phyloP scores from a whole-genome alignment of 768 basidiomycete genomes.

The Heimioporus sp. region DNA sequence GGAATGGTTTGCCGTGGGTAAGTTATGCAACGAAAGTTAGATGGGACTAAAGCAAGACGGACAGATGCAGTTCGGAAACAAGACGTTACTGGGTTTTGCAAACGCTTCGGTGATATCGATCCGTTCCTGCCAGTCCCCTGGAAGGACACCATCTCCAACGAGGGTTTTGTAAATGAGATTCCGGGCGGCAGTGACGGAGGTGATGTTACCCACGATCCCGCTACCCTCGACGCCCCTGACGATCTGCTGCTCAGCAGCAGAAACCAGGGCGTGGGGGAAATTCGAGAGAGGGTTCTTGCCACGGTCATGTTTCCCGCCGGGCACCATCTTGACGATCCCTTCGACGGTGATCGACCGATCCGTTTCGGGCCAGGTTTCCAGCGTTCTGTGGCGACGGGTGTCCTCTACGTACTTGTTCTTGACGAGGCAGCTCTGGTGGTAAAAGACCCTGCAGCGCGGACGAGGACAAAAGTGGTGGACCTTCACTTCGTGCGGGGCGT shows the following conservation, averaged over 20 bases:
- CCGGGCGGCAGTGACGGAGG: constrained; percentile 45
- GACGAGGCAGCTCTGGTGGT: constrained; percentile 48
- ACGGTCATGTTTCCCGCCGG: not conserved
- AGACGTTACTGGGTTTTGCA: constrained; percentile 9
- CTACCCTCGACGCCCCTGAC: constrained; percentile 42
- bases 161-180: constrained; percentile 43
- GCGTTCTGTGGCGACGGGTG: constrained; percentile 22
- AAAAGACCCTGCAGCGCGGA: constrained; percentile 44
- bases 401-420: constrained; percentile 24
- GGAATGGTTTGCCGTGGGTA: not conserved
- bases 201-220: constrained; percentile 52
- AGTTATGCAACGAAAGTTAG: constrained; percentile 18
- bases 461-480: constrained; percentile 61
- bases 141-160: constrained; percentile 22
- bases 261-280: constrained; percentile 41
- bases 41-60: constrained; percentile 46
- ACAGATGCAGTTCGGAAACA: constrained; percentile 36
- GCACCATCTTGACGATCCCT: not conserved
- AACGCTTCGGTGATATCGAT: constrained; percentile 24
- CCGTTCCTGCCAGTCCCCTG: constrained; percentile 41
- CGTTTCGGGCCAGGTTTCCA: constrained; percentile 39
- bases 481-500: constrained; percentile 39
- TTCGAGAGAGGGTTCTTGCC: constrained; percentile 1
- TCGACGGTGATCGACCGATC: constrained; percentile 16
- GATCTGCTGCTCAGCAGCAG: constrained; percentile 51